Evolutionary conservation across 106 monocot genomes (phyloP), one percentile per base, ranked within the genome.

Genomic region (Allium cepa): DNA sequence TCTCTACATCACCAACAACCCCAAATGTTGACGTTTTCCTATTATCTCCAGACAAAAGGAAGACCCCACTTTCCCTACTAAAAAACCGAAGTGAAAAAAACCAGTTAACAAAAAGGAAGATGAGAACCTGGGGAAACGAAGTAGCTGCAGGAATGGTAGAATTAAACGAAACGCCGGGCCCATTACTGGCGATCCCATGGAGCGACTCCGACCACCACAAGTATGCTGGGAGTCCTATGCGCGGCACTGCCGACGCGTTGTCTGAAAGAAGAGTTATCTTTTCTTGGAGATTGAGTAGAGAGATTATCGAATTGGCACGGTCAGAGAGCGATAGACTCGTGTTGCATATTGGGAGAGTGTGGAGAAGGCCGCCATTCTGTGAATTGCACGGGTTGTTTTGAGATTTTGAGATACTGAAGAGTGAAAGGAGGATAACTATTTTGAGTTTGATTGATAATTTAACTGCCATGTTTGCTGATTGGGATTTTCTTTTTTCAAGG

Each of bases 121-220:
- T 69, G 71, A 92, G 71, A 69, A 91, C 93, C 75, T 99, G 89
- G 53, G 97, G 99, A 78, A 99, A 99, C 17, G 46, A 46, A 46
- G 99, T 99, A 65, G 90, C 99, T 52, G 89, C 60, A 36, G 46
- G 26, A 17, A 94, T 72, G 26, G 67, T 10, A 53, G 87, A 87
- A 14, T 85, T 56, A 77, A 85, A 90, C 49, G 74, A 69, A 12
- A 90, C 82, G 3, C 94, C 94, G 3, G 56, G 57, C 17, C 94
- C 94, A 9, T 64, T 64, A 64, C 69, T 62, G 12, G 90, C 79
- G 7, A 94, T 83, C 4, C 94, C 94, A 51, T 94, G 94, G 13
- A 94, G 80, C 5, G 90, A 70, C 80, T 94, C 94, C 16, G 94
- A 94, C 94, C 94, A 94, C 94, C 94, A 94, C 61, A 80, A 71